Evolutionary conservation across 2,329 filamentous ascomycete species (phyloP).

Genomic region (Alternaria rosae): DNA sequence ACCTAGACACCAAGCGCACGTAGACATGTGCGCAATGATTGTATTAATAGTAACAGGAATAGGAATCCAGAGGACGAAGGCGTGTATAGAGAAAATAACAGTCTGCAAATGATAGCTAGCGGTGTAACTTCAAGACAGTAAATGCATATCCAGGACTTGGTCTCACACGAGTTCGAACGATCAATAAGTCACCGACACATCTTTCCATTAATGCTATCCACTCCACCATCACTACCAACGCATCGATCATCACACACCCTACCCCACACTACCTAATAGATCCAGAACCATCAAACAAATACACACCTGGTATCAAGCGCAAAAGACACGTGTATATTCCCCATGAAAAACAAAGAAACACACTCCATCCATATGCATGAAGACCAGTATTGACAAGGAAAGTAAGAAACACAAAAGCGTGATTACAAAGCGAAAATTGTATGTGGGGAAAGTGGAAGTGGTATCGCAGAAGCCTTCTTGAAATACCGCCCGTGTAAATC

Average conservation of each 20-base stretch:
- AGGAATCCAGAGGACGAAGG: no score
- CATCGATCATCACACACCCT: not conserved
- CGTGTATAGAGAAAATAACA: no score
- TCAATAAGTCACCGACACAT: not conserved
- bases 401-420: not conserved
- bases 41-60: no score
- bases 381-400: not conserved
- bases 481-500: not conserved
- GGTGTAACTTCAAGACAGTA: no score
- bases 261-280: not conserved
- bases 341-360: not conserved
- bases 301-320: slow-evolving; percentile 5
- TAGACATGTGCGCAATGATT: no score
- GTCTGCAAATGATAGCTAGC: no score
- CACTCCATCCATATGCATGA: slow-evolving; percentile 4
- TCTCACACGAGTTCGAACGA: not conserved
- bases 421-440: slow-evolving; percentile 4
- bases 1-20: no score
- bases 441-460: not conserved
- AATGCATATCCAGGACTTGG: no score
- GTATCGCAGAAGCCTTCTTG: slow-evolving; percentile 6
- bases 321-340: slow-evolving; percentile 5
- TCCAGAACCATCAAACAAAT: not conserved
- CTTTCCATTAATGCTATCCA: not conserved
- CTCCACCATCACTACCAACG: not conserved